These are phyloP conservation scores for Camelina laxa DNA, from an alignment of 345 rosid species.

Conservation along the genomic window DNA sequence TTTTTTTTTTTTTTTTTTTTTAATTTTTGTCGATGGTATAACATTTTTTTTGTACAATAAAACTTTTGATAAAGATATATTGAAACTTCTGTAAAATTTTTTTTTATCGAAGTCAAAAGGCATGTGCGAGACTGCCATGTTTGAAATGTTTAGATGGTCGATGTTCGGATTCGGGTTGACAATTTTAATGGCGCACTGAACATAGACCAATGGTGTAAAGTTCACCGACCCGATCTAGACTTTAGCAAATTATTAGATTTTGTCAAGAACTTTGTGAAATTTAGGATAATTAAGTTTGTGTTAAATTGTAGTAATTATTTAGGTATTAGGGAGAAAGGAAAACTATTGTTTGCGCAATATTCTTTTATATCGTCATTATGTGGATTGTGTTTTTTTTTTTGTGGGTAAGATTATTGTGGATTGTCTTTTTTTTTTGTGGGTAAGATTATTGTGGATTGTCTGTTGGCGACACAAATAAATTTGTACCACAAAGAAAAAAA, in stretches of 20 bases:
- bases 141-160: slow-evolving; percentile 24
- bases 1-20: slow-evolving; percentile 2
- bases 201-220: slow-evolving; percentile 12
- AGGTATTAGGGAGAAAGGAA: neutral
- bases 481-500: neutral
- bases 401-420: neutral
- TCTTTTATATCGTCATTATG: neutral
- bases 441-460: neutral
- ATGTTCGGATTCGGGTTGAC: slow-evolving; percentile 24
- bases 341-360: neutral
- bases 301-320: neutral
- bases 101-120: slow-evolving; percentile 26
- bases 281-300: neutral
- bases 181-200: slow-evolving; percentile 24
- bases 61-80: neutral
- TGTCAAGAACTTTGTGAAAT: neutral
- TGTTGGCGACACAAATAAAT: neutral
- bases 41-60: neutral
- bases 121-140: slow-evolving; percentile 13
- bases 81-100: neutral
- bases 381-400: neutral
- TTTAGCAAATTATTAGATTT: neutral
- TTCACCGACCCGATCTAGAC: slow-evolving; percentile 25
- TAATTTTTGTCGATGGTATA: neutral
- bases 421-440: too few relatives aligned